Conservation (phyloP, 345 rosid species). For the Geranium rotundifolium region DNA sequence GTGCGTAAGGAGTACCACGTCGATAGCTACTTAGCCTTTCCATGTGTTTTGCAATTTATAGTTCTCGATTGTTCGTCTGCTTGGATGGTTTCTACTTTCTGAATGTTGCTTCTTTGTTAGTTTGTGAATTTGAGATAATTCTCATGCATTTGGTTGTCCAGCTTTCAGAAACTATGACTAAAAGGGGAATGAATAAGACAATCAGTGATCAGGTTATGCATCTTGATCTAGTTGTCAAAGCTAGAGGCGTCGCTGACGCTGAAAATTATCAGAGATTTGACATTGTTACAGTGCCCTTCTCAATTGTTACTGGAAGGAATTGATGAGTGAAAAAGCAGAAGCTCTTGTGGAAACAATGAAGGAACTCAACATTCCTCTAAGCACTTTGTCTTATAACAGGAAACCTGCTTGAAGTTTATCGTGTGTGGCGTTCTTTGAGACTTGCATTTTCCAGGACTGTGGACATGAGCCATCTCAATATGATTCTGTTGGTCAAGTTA, state of each 20-base stretch:
- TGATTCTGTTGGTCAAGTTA: conserved; percentile 72
- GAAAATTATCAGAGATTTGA: conserved; percentile 64
- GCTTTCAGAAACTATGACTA: conserved; percentile 75
- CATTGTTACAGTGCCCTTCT: conserved; percentile 73
- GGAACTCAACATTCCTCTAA: conserved; percentile 61
- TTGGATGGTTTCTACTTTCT: neutral
- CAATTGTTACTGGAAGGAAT: conserved; percentile 80
- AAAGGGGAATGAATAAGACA: conserved; percentile 82
- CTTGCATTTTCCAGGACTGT: conserved; percentile 66
- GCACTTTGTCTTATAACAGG: conserved; percentile 82
- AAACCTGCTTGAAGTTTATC: conserved; percentile 63
- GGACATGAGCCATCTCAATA: conserved; percentile 74
- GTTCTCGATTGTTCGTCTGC: neutral
- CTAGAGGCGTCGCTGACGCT: conserved; percentile 62
- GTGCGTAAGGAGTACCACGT: too few species aligned
- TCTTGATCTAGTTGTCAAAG: conserved; percentile 84
- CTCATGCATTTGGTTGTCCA: conserved; percentile 12
- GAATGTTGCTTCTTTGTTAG: neutral
- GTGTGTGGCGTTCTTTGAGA: conserved; percentile 89
- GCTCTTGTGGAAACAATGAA: conserved; percentile 76
- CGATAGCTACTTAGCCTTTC: neutral
- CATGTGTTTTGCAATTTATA: too few species aligned
- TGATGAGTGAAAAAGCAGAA: conserved; percentile 74
- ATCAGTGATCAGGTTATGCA: conserved; percentile 93
- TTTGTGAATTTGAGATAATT: too few species aligned